phyloP scores from a whole-genome alignment of 257 asterid genomes.

The Solanum virginianum region DNA sequence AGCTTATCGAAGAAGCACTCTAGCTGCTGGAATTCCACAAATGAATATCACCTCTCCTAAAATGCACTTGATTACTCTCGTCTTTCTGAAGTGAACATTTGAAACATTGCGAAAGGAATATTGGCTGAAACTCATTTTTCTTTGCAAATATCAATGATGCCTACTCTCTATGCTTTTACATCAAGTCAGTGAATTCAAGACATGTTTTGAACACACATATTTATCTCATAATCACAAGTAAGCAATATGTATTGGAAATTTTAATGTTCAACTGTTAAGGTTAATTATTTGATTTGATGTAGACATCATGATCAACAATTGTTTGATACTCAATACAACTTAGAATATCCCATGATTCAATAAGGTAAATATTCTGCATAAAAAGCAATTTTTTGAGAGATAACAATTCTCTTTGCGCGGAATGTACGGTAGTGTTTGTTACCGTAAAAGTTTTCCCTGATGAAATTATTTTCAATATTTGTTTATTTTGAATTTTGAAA shows the following conservation, averaged over 20 bases:
- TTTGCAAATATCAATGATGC: not conserved
- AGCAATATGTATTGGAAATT: not conserved
- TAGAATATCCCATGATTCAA: not conserved
- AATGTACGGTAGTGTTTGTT: not conserved
- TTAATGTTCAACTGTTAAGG: not conserved
- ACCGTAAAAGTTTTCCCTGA: not conserved
- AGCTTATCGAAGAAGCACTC: slow-evolving; percentile 53
- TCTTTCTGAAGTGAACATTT: not conserved
- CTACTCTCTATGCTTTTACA: not conserved
- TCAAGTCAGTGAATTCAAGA: not conserved
- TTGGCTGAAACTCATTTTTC: not conserved
- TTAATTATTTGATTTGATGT: not conserved
- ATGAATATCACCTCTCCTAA: not conserved
- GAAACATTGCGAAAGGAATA: not conserved
- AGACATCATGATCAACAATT: not conserved
- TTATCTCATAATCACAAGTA: not conserved
- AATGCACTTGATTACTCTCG: not conserved
- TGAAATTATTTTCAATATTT: not conserved
- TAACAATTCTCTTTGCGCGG: not conserved
- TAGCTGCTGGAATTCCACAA: not conserved
- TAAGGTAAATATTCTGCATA: not conserved
- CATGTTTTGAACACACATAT: not conserved
- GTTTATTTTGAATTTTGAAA: not conserved
- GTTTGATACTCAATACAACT: not conserved
- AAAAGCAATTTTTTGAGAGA: not conserved